Base-by-base conservation (phyloP, 352 stramenopile genomes). In the Phytophthora melonis region DNA sequence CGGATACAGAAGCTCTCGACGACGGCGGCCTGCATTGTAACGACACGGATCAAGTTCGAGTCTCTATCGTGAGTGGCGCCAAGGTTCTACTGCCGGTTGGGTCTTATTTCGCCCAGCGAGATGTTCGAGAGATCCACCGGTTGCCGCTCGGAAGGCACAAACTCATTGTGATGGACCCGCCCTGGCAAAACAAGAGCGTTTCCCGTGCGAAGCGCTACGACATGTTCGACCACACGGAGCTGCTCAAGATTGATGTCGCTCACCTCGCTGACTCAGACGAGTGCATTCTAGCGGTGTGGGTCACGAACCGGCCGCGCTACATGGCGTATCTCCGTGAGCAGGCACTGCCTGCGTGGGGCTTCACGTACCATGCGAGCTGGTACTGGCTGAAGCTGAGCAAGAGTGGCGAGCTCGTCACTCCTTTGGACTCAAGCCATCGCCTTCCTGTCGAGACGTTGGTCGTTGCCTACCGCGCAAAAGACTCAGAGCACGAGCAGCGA, bases 161-260 rank as follows among this genome's bases (percentile, higher is more conserved):
- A 13, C 32, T 79, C 9, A 90, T 94, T 53, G 63, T 91, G 14
- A 86, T 93, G 76, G 88, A 94, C 32, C 86, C 88, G 7, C 88
- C 88, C 13, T 94, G 88, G 88, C 74, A 87, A 49, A 94, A 94
- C 80, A 94, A 93, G 59, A 93, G 84, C 54, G 88, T 94, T 7
- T 72, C 56, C 2, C 82, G 88, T 49, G 80, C 80, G 59, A 79
- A 81, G 16, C 70, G 66, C 16, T 94, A 94, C 80, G 25, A 64
- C 10, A 93, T 71, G 36, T 90, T 94, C 50, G 66, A 89, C 43
- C 83, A 94, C 66, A 79, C 63, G 16, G 78, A 91, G 39, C 55
- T 94, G 49, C 53, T 89, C 10, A 81, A 82, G 55, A 70, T 94
- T 18, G 61, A 87, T 36, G 32, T 85, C 3, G 32, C 70, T 13